These are phyloP conservation scores for Bolboschoenus planiculmis DNA, from an alignment of 176 grass and related monocot genomes.

Conservation along the genomic window DNA sequence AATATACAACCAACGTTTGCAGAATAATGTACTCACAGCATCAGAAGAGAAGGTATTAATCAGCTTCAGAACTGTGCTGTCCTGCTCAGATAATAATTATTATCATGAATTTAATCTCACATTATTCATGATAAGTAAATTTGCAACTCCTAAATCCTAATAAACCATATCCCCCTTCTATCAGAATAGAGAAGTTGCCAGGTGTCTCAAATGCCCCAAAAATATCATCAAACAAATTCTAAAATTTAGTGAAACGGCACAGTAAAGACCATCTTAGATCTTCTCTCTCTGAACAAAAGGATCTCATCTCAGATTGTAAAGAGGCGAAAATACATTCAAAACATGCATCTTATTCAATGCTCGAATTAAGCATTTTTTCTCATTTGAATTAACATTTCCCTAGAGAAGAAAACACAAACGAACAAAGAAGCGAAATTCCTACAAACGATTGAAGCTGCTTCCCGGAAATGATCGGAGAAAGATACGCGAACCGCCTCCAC, in stretches of 20 bases:
- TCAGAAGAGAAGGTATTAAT: slow-evolving; percentile 9
- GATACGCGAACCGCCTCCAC: slow-evolving; percentile 22
- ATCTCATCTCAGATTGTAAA: neutral
- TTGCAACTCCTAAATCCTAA: neutral
- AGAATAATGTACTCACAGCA: slow-evolving; percentile 5
- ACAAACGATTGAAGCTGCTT: slow-evolving; percentile 6
- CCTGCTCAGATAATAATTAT: slow-evolving; percentile 7
- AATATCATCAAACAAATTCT: neutral
- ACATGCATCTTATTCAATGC: neutral
- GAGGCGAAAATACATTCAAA: neutral
- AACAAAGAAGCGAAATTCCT: neutral
- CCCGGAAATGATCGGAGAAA: neutral
- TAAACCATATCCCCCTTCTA: neutral
- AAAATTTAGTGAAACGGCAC: neutral
- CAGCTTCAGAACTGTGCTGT: neutral
- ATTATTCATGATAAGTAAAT: neutral
- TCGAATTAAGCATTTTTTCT: neutral
- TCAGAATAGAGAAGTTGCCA: neutral
- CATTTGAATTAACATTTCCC: neutral
- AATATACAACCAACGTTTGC: neutral
- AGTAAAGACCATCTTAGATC: neutral
- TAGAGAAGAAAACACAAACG: neutral
- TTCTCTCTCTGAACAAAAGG: neutral
- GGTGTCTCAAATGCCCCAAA: neutral
- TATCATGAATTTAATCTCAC: neutral